Evolutionary conservation across 768 basidiomycete species (phyloP).

Genomic region (Austroboletus eburneus): DNA sequence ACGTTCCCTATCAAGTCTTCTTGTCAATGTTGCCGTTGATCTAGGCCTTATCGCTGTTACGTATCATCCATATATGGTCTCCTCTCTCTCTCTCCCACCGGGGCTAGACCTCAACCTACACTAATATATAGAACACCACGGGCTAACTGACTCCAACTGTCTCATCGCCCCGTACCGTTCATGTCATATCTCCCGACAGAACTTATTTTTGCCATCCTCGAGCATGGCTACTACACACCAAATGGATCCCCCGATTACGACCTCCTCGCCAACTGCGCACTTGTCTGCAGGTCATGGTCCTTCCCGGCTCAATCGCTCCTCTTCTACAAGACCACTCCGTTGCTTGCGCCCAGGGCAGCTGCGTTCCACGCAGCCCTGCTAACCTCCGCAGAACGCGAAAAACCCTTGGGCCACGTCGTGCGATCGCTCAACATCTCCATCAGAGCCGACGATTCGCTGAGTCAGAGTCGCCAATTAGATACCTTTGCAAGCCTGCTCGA

Average conservation of each 20-base stretch:
- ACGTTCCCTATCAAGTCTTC: too few relatives aligned
- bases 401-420: constrained; percentile 15
- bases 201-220: constrained; percentile 21
- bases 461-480: constrained; percentile 6
- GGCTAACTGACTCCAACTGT: too few relatives aligned
- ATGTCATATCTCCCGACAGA: constrained; percentile 23
- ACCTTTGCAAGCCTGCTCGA: constrained; percentile 19
- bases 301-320: constrained; percentile 27
- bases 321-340: constrained; percentile 21
- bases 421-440: constrained; percentile 23
- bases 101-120: too few relatives aligned
- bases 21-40: too few relatives aligned
- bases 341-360: not conserved
- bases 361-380: constrained; percentile 16
- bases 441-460: constrained; percentile 3
- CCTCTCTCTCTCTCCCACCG: too few relatives aligned
- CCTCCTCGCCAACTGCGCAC: constrained; percentile 20
- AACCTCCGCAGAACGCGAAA: constrained; percentile 12
- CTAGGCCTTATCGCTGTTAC: too few relatives aligned
- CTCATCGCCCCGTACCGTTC: not conserved
- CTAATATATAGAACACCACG: not conserved
- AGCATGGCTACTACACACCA: constrained; percentile 22
- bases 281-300: constrained; percentile 28
- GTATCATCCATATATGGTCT: too few relatives aligned
- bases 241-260: constrained; percentile 15